Base-by-base conservation (phyloP, 129 eudicot species). In the Tagetes erecta region DNA sequence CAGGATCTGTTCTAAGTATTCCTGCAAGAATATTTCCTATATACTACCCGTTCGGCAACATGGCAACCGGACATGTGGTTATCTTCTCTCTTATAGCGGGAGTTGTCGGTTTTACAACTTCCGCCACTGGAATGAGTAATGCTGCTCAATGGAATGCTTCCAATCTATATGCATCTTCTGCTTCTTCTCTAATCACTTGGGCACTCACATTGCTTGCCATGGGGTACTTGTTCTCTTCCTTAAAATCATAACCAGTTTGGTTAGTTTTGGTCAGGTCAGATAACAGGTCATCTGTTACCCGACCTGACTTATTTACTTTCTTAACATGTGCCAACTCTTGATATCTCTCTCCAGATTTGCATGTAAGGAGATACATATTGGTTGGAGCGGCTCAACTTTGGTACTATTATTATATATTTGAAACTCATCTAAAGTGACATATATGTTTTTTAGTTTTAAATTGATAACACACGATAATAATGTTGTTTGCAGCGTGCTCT, bases 21-120 rank as follows among this genome's bases (percentile, higher is more conserved):
- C 97, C 96, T 1, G 97, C 98, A 68, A 76, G 76, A 60, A 83
- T 94, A 45, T 94, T 91, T 64, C 99, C 96, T 0, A 88, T 94
- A 68, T 94, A 80, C 80, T 94, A 63, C 73, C 97, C 97, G 6
- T 76, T 86, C 27, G 99, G 99, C 5, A 94, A 94, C 81, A 75
- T 83, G 89, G 98, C 97, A 0, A 94, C 97, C 1, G 98, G 97
- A 6, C 80, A 81, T 47, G 76, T 94, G 14, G 85, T 85, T 5
- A 82, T 94, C 31, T 76, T 88, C 27, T 91, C 97, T 3, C 89
- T 94, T 34, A 41, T 90, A 46, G 96, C 91, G 0, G 98, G 98
- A 6, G 85, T 86, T 55, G 89, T 91, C 38, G 99, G 99, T 6
- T 72, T 94, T 64, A 66, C 80, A 2, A 76, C 97, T 10, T 88